Evolutionary conservation across 2,329 filamentous ascomycete species (phyloP), one percentile per base, ranked within the genome.

Genomic region (Arthrobotrys iridis): DNA sequence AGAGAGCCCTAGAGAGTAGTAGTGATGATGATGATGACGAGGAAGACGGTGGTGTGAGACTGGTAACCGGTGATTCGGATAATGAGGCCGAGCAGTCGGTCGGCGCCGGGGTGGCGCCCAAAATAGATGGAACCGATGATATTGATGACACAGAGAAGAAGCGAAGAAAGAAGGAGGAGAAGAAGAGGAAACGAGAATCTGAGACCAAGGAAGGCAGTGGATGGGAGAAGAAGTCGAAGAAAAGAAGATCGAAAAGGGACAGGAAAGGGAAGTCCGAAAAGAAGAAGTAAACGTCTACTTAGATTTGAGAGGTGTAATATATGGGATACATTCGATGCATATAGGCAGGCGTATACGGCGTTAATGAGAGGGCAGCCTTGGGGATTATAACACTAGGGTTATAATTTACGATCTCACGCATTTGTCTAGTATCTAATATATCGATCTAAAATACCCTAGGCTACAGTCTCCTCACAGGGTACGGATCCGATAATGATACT

Each of bases 311-410:
- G 22, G 40, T 70, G 63, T 65, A 76, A 58, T 37, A 76, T 68
- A 67, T 37, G 35, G 18, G 33, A 22, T 48, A n/a, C 1, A 26
- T 18, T 26, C 33, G 37, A 1, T 60, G 81, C 82, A 26, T 82
- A 82, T 18, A 76, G 77, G 7, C 77, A 77, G 6, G 78, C 80
- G 2, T 72, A 80, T 41, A 78, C 77, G 35, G 78, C 79, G 3
- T 76, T 80, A 0, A 66, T 79, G 43, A 81, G 80, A 74, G 79
- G 75, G 70, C 81, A 80, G 65, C 79, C 79, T 57, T 48, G 64
- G 46, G 46, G 6, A 35, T 52, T 52, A 28, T 52, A 52, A 52
- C 13, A 52, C 13, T 55, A 55, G 10, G 22, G 24, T 46, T 45
- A 45, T 20, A 45, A 15, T 45, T 20, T 11, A 15, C 45, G 18